Evolutionary conservation across 1,139 yeast species (phyloP), one percentile per base, ranked within the genome.

Genomic region (Oligophagozyma castellii): DNA sequence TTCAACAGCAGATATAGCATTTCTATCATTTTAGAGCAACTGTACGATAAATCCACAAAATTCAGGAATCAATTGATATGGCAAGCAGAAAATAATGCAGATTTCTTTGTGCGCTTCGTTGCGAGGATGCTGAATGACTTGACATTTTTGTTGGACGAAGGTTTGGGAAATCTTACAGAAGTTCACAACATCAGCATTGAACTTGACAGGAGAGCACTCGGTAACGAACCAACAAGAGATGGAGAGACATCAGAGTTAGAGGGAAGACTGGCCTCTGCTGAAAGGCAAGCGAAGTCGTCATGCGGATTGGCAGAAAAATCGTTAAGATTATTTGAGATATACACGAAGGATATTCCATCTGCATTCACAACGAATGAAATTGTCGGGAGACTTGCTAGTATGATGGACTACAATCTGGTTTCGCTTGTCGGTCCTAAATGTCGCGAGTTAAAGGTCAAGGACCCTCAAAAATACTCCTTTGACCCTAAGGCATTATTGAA

Each of bases 371-470:
- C 83, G 28, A 73, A 83, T 1, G 98, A 92, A 57, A 74, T 89
- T 44, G 95, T 89, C 25, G 95, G 83, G 44, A 67, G 98, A 53
- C 61, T 89, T 37, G 94, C 98, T 0, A 84, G 94, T 27, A 89
- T 89, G 99, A 61, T 89, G 50, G 80, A 89, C 57, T 89, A 86
- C 56, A 89, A 89, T 51, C 61, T 89, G 37, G 80, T 74, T 24
- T 83, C 89, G 6, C 63, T 89, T 56, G 96, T 86, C 14, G 99
- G 99, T 1, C 95, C 96, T 11, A 79, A 79, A 49, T 86, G 95
- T 57, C 70, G 89, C 8, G 84, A 79, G 35, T 66, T 89, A 42
- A 83, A 81, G 52, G 98, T 89, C 16, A 66, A 67, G 35, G 68
- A 78, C 38, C 96, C 96, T 0, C 83, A 77, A 38, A 73, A 75